Percentiles rank a stretch among this genome's conserved stretches.
These are phyloP conservation scores for Linum lewisii DNA, from an alignment of 345 rosid genomes.

Conservation along the genomic window DNA sequence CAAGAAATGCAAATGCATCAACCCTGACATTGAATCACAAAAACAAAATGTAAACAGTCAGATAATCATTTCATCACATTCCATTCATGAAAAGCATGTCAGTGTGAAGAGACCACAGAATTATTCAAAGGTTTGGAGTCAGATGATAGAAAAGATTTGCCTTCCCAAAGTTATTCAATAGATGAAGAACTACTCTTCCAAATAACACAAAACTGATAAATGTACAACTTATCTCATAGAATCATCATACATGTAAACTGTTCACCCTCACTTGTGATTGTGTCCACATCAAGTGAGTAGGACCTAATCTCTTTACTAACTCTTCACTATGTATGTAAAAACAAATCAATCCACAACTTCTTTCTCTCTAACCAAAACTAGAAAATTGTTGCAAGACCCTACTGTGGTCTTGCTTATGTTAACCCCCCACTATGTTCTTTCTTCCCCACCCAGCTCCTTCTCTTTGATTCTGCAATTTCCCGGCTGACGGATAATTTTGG, in stretches of 20 bases:
- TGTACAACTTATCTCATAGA: slow-evolving; percentile 44
- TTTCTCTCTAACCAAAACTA: slow-evolving; percentile 22
- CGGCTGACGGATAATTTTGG: slow-evolving; percentile 13
- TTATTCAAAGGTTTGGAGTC: too few relatives aligned
- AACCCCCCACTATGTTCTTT: slow-evolving; percentile 15
- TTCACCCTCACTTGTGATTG: slow-evolving; percentile 18
- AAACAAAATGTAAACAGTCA: background rate
- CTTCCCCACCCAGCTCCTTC: slow-evolving; percentile 15
- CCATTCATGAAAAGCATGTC: too few relatives aligned
- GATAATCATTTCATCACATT: background rate
- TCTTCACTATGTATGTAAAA: slow-evolving; percentile 43
- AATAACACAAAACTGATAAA: slow-evolving; percentile 56
- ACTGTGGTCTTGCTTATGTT: slow-evolving; percentile 24
- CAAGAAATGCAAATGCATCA: too few relatives aligned
- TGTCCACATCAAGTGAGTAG: slow-evolving; percentile 20
- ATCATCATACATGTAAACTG: slow-evolving; percentile 18
- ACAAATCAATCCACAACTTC: slow-evolving; percentile 22
- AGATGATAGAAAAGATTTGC: too few relatives aligned
- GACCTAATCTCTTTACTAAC: slow-evolving; percentile 19
- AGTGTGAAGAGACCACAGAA: background rate
- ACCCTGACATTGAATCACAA: background rate
- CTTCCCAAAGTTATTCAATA: background rate
- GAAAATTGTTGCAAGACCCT: slow-evolving; percentile 16
- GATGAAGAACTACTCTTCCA: background rate
- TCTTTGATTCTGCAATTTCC: slow-evolving; percentile 12